Evolutionary conservation across 371 early-diverging fungal genomes (phyloP), one percentile per base, ranked within the genome.

Genomic region (Conidiobolus incongruus): DNA sequence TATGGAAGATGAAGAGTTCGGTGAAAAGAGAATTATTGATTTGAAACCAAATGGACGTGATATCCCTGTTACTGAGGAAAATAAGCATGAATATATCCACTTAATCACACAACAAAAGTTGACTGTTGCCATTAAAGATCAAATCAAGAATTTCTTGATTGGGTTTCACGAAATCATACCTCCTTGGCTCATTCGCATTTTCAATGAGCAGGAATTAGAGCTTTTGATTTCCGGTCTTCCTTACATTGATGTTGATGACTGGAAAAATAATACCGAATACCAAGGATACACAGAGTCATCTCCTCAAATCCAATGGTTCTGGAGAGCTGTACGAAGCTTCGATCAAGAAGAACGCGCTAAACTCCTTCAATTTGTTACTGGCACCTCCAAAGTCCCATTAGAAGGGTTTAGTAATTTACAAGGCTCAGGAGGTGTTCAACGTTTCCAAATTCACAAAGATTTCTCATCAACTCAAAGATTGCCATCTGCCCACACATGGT

Each of bases 401-500:
- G 95, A 89, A 60, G 97, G 99, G 13, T 97, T 99, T 61, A 97
- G 60, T 99, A 74, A 79, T 31, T 61, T 99, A 39, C 92, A 95
- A 60, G 95, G 99, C 10, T 81, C 81, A 29, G 73, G 72, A 43
- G 97, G 96, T 26, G 67, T 88, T 6, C 94, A 95, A 58, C 90
- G 89, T 62, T 99, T 99, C 77, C 92, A 93, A 60, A 94, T 98
- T 52, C 95, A 95, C 66, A 85, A 82, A 59, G 95, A 92, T 57
- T 91, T 81, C 66, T 64, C 81, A n/a, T 72, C 78, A 19, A 69
- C 72, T 5, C 63, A 70, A 24, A 73, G 98, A 22, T 68, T 99
- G 16, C 98, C 98, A 1, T 82, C 84, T 12, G 95, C 99, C 4
- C 99, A 97, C 56, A 99, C 99, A 28, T 96, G 97, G 87, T 85